Evolutionary conservation across 164 flowering plant species (phyloP), one percentile per base, ranked within the genome.

Genomic region (Chimonanthus praecox): DNA sequence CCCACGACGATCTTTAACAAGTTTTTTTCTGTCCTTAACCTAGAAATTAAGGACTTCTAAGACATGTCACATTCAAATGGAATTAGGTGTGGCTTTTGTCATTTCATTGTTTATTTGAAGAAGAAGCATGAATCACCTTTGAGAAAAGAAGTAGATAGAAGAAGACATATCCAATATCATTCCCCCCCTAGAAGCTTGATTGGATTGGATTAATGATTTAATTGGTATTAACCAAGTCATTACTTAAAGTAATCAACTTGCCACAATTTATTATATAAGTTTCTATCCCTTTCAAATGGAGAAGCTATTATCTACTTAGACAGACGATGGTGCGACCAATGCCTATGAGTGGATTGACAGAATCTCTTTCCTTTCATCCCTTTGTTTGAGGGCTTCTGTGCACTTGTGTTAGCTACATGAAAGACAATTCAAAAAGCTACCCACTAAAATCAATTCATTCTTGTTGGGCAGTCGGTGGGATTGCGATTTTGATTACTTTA

Each of bases 401-500:
- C 43, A 66, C 68, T 66, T 66, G 11, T 45, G 47, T 33, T n/a
- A 45, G 60, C 60, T 15, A 10, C 13, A 3, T 15, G 16, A 13
- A 20, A 48, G 66, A 66, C 71, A 58, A 60, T 63, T 69, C 61
- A 66, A 67, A 76, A 62, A 72, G 16, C 47, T 18, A 68, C 33
- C 45, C 49, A 51, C 66, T 66, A 45, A 48, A 45, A 63, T 67
- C 71, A 48, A 45, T 69, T 67, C 71, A 66, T 74, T 20, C 68
- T 71, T 48, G 60, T 54, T 77, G 66, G 74, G 68, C 49, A 50
- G 73, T 74, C 71, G 79, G 21, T 71, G 45, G 49, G 78, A 44
- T 73, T 21, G 58, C 18, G 47, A 68, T 58, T 49, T 71, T 67
- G 48, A 71, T 44, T 67, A 58, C 64, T 68, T 71, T 73, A 48